These are phyloP conservation scores for Aaosphaeria pasadenensis DNA, from an alignment of 2,329 filamentous ascomycete species.

Conservation along the genomic window DNA sequence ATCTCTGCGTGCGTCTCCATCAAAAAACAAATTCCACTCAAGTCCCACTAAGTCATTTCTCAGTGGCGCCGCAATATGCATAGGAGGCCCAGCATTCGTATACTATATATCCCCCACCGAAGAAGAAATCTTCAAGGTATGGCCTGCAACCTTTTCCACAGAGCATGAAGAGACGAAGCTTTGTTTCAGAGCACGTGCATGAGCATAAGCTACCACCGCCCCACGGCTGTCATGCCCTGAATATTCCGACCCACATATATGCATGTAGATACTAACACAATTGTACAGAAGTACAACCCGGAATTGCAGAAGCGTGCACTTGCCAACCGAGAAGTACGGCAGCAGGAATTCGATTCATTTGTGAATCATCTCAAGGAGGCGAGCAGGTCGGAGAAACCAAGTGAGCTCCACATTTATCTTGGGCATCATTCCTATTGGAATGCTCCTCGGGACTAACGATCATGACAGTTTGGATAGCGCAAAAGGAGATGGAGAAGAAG, in stretches of 20 bases:
- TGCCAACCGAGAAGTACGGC: slow-evolving; percentile 70
- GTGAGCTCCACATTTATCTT: slow-evolving; percentile 49
- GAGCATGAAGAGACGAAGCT: background rate
- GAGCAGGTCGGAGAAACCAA: slow-evolving; percentile 87
- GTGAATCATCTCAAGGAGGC: slow-evolving; percentile 81
- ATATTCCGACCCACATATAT: background rate
- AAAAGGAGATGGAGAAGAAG: slow-evolving; percentile 32
- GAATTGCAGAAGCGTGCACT: slow-evolving; percentile 86
- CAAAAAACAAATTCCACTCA: background rate
- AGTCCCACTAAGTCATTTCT: slow-evolving; percentile 10
- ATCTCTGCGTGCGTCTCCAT: slow-evolving; percentile 26
- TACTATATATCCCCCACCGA: slow-evolving; percentile 79
- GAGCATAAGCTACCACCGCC: background rate
- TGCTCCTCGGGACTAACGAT: slow-evolving; percentile 9
- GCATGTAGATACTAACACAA: slow-evolving; percentile 3
- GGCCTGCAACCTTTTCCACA: background rate
- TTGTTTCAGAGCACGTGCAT: slow-evolving; percentile 8
- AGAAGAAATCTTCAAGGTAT: slow-evolving; percentile 78
- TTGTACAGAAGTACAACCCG: slow-evolving; percentile 73
- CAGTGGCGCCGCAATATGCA: slow-evolving; percentile 68
- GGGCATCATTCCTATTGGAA: background rate
- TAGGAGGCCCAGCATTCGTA: slow-evolving; percentile 84
- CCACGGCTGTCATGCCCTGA: background rate
- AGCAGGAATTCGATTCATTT: slow-evolving; percentile 88
- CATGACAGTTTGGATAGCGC: slow-evolving; percentile 30